phyloP scores from a whole-genome alignment of 2,329 filamentous ascomycete species.

The Sporothrix mexicana region DNA sequence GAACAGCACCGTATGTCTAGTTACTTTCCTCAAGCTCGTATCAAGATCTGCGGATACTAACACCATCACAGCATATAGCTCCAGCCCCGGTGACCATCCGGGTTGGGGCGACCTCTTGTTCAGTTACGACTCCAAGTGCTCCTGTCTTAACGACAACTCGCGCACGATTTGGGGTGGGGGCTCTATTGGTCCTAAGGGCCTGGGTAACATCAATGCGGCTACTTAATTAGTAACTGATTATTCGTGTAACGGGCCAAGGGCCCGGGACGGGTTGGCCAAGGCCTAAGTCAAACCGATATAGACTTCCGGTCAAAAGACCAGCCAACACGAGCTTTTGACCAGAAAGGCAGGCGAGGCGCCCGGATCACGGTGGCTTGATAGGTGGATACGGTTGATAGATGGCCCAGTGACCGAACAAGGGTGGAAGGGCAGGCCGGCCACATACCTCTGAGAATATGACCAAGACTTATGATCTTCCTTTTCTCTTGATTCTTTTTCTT shows the following conservation, averaged over 20 bases:
- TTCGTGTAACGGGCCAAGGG: background rate
- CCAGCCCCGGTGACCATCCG: slow-evolving; percentile 17
- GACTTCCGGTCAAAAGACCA: background rate
- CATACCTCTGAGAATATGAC: background rate
- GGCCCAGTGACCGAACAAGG: background rate
- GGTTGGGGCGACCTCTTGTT: slow-evolving; percentile 19
- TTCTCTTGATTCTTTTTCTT: background rate
- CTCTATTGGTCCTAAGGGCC: background rate
- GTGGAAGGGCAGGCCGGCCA: background rate
- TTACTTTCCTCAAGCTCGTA: slow-evolving; percentile 3
- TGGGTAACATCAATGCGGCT: slow-evolving; percentile 1
- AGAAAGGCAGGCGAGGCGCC: background rate
- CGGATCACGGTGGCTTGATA: background rate
- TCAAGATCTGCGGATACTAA: slow-evolving; percentile 1
- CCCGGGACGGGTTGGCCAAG: background rate
- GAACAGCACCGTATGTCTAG: background rate
- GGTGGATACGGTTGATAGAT: background rate
- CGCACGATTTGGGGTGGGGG: slow-evolving; percentile 9
- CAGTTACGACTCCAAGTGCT: background rate
- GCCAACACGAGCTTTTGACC: background rate
- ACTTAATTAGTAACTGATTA: background rate
- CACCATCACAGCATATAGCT: background rate
- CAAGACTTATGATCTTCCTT: background rate
- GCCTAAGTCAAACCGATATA: background rate
- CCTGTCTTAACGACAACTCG: background rate